These are phyloP conservation scores for Thelonectria blattea DNA, from an alignment of 2,329 filamentous ascomycete species.

Conservation along the genomic window DNA sequence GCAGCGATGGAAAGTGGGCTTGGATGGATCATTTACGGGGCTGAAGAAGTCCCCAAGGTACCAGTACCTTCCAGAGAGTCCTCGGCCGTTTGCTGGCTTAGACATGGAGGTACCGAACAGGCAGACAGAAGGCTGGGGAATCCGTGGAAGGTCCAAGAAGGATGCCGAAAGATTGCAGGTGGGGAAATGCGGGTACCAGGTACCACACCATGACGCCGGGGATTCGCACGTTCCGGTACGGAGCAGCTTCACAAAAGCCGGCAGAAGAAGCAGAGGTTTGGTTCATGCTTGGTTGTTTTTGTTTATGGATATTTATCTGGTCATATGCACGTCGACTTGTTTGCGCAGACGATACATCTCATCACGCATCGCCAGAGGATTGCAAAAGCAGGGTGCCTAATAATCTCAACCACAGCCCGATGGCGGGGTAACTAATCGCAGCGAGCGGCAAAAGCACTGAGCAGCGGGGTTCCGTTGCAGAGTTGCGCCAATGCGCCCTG, in stretches of 20 bases:
- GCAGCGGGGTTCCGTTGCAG: background rate
- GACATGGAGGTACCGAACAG: no score
- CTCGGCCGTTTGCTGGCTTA: no score
- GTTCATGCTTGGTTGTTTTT: background rate
- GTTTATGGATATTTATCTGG: no score
- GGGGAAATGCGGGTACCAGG: background rate
- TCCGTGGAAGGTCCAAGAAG: conserved; percentile 51
- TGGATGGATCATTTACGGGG: background rate
- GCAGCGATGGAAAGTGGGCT: background rate
- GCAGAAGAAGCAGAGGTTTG: background rate
- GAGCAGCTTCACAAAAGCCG: no score
- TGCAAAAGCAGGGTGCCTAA: no score
- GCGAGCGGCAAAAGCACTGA: background rate
- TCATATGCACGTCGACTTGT: background rate
- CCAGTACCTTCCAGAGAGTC: no score
- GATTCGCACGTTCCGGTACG: conserved; percentile 4
- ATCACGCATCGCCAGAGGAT: background rate
- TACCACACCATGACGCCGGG: conserved; percentile 18
- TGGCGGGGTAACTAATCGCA: background rate
- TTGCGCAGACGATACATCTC: background rate
- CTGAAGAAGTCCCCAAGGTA: no score
- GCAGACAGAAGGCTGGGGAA: conserved; percentile 29
- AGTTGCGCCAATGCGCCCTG: background rate
- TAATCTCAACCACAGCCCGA: background rate
- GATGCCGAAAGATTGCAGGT: conserved; percentile 44